Evolutionary conservation across 345 rosid genomes (phyloP).

Genomic region (Luvunga scandens): DNA sequence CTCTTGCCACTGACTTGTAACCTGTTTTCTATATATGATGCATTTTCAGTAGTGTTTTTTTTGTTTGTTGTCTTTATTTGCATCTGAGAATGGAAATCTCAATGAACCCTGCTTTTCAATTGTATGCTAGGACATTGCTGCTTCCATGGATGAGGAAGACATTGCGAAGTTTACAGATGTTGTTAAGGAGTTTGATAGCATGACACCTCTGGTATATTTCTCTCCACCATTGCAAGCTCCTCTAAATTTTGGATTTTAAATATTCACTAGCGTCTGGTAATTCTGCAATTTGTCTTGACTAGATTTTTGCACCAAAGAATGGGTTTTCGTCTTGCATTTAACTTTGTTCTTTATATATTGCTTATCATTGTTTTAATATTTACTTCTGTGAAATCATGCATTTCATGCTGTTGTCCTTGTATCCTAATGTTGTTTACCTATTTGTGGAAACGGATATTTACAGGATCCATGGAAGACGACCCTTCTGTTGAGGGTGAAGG

Average conservation of each 20-base stretch:
- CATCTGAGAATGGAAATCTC: background rate
- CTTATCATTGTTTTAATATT: background rate
- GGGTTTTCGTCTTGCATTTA: background rate
- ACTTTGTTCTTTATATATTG: background rate
- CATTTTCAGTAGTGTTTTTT: background rate
- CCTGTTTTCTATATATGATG: background rate
- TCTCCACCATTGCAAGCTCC: background rate
- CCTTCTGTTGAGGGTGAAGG: conserved; percentile 90
- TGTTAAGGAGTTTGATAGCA: conserved; percentile 95
- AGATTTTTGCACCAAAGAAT: background rate
- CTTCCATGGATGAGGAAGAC: conserved; percentile 95
- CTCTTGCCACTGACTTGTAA: background rate
- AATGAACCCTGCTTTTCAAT: conserved; percentile 4
- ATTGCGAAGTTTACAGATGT: conserved; percentile 79
- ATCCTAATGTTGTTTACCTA: background rate
- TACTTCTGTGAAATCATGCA: background rate
- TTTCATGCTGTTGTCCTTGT: background rate
- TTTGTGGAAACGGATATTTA: background rate
- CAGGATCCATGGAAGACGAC: conserved; percentile 99
- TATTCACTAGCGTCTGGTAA: background rate
- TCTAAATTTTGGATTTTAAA: background rate
- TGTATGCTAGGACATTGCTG: conserved; percentile 64
- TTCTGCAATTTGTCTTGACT: background rate
- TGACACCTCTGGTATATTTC: conserved; percentile 85
- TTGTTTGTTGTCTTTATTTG: background rate